Evolutionary conservation across 2,329 filamentous ascomycete genomes (phyloP), one percentile per base, ranked within the genome.

Genomic region (Aspergillus vadensis): DNA sequence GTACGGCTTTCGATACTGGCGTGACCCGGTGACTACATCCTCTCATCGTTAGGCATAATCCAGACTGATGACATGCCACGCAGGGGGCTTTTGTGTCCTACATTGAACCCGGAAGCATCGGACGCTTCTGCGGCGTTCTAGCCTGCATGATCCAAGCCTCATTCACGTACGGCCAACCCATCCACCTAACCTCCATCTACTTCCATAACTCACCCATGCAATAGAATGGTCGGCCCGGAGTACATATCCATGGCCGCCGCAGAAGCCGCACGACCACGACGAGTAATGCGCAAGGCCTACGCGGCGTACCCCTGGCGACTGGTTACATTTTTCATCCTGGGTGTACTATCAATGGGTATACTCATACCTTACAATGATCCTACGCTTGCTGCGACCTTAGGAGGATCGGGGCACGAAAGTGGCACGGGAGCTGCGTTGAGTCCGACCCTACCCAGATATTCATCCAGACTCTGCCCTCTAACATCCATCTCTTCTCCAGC

Each of bases 241-340:
- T 88, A 87, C 74, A 85, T 89, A 65, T 71, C 77, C 12, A 81
- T 82, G 81, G 78, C 81, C 4, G 87, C 88, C 2, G 88, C 84
- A 10, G 88, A 91, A 71, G 84, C 88, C 1, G 84, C 88, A 67
- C 88, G 89, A 63, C 88, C 88, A 0, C 84, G 88, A 5, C 79
- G 77, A n/a, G 82, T 88, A 21, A 86, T 93, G 77, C 88, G 88
- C 0, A 85, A 84, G 23, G 90, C 90, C 1, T 91, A 87, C 75
- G 88, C 89, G 60, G 85, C 88, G 57, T 88, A 91, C 2, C 91
- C 91, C 71, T 91, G 89, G 76, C 87, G 90, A n/a, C 79, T 92
- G 27, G 87, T 88, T 0, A 77, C 85, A 15, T 92, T 92, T 74
- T 92, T 91, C 76, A 83, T 90, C 44, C 81, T 89, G 1, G 89